Evolutionary conservation across 139 green algal genomes (phyloP), one percentile per base, ranked within the genome.

Genomic region (Closterium sp.): DNA sequence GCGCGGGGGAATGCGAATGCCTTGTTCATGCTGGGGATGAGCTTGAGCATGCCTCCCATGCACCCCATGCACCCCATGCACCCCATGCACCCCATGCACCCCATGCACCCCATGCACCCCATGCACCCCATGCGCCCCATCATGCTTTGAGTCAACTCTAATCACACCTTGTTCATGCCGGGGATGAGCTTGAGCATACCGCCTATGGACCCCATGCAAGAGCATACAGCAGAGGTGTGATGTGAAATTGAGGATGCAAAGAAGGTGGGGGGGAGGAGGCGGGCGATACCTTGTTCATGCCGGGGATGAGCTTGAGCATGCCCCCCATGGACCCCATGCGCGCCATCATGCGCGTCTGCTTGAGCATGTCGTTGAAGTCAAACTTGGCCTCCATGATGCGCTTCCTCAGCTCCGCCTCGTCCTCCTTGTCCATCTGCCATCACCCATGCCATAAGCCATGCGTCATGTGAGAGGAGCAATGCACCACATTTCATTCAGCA

Each of bases 291-390:
- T 94, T 95, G 89, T 85, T 91, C 90, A 91, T 91, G 93, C 96
- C 96, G 13, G 98, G 98, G 89, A 99, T 95, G 96, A 99, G 96
- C 94, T 99, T 99, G 86, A 99, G 97, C 34, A 99, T 93, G 62
- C 95, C 31, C 31, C 91, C 89, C 94, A 99, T 96, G 86, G 94
- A 95, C 45, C 98, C 98, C 97, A 99, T 99, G 91, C 97, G 96
- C 85, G 96, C 97, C 91, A 99, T 97, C 95, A 97, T 97, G 94
- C 98, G 96, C 93, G 95, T 98, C 95, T 99, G 98, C 90, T 98
- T 96, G 32, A 99, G 89, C 90, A 99, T 99, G 95, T 99, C 98
- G 94, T 99, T 98, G 96, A 99, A 99, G 96, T 99, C 98, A 94
- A 99, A 99, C 92, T 99, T 98, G 89, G 96, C 94, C n/a, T 95